Conservation (phyloP, 176 grass and related monocot genomes). For the Triticum urartu region DNA sequence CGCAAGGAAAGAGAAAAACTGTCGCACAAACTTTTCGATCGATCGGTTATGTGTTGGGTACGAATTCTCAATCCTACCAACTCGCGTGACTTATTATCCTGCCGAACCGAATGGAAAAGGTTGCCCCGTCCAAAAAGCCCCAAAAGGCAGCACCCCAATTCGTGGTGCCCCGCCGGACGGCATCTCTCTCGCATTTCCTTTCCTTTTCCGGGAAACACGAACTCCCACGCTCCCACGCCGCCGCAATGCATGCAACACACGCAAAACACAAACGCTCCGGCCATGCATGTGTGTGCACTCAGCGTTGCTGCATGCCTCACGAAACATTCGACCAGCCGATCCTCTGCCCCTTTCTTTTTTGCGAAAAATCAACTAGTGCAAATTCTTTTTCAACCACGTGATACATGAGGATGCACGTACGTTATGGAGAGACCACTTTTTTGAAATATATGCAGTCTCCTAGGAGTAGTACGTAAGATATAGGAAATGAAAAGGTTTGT, state of each 20-base stretch:
- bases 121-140: neutral
- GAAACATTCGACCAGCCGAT: no score
- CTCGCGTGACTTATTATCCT: neutral
- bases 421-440: no score
- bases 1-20: no score
- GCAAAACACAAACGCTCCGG: neutral
- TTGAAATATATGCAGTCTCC: no score
- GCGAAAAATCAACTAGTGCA: no score
- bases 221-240: neutral
- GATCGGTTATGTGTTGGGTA: neutral
- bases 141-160: neutral
- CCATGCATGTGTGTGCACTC: no score
- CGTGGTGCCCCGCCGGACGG: neutral
- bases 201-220: neutral
- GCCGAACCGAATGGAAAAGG: neutral
- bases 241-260: neutral
- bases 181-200: neutral
- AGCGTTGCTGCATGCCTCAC: no score
- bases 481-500: no score
- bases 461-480: no score
- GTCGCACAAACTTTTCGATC: neutral
- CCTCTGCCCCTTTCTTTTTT: no score
- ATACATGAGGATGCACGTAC: no score
- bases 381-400: no score
- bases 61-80: neutral